These are phyloP conservation scores for Ophiognomonia clavigignenti-juglandacearum DNA, from an alignment of 2,329 filamentous ascomycete genomes.

Conservation along the genomic window DNA sequence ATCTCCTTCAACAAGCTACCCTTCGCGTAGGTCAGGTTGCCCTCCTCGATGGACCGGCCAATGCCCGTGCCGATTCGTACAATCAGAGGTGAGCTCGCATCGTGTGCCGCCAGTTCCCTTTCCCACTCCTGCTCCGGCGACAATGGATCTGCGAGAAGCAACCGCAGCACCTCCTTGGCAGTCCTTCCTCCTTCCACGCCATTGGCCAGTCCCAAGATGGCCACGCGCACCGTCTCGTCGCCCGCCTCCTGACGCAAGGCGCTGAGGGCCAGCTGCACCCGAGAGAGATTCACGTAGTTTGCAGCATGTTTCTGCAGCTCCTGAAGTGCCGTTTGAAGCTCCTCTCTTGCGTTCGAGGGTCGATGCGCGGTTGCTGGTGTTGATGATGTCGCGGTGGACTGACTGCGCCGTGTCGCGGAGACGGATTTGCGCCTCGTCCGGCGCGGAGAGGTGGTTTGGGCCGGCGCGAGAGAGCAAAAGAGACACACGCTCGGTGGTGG, in stretches of 20 bases:
- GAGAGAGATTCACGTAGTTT: constrained; percentile 61
- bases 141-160: constrained; percentile 68
- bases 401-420: constrained; percentile 18
- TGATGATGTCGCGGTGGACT: constrained; percentile 19
- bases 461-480: constrained; percentile 25
- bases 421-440: constrained; percentile 12
- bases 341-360: constrained; percentile 33
- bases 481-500: constrained; percentile 23
- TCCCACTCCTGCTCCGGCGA: constrained; percentile 63
- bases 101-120: constrained; percentile 48
- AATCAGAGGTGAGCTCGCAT: constrained; percentile 53
- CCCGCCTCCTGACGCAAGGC: constrained; percentile 55
- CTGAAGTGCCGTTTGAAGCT: constrained; percentile 55
- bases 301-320: constrained; percentile 58
- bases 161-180: constrained; percentile 61
- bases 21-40: constrained; percentile 33
- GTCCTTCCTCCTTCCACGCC: constrained; percentile 36
- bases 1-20: constrained; percentile 52
- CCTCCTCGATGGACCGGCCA: constrained; percentile 27
- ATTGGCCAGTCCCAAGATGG: constrained; percentile 45
- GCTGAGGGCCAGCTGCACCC: constrained; percentile 66
- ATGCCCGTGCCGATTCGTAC: constrained; percentile 46
- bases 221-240: constrained; percentile 53
- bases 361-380: too few species aligned
- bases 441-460: neutral